Percentiles rank a stretch among this genome's conserved stretches.
Conservation (phyloP, 805 yeast species). For the Candida nonsorbophila region DNA sequence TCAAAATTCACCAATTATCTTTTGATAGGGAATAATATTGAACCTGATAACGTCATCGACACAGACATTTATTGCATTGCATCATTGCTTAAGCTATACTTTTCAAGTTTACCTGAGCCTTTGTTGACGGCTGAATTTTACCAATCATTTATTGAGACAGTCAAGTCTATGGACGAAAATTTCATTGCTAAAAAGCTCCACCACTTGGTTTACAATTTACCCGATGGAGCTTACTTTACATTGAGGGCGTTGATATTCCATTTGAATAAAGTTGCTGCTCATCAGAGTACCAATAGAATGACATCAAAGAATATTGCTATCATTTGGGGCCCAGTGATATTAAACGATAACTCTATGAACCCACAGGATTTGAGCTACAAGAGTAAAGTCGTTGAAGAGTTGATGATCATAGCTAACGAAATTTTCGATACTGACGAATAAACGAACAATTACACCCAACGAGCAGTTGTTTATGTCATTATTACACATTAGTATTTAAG, state of each 20-base stretch:
- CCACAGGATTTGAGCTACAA: constrained; percentile 72
- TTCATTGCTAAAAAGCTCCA: constrained; percentile 72
- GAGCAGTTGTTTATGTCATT: no score
- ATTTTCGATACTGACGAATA: constrained; percentile 47
- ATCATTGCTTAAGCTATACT: constrained; percentile 76
- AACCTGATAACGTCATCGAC: constrained; percentile 49
- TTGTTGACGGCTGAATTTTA: constrained; percentile 63
- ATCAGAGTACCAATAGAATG: constrained; percentile 72
- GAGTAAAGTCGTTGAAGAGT: constrained; percentile 75
- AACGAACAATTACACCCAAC: neutral
- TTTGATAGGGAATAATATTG: constrained; percentile 36
- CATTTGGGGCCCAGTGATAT: constrained; percentile 91
- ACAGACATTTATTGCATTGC: constrained; percentile 88
- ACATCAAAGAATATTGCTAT: constrained; percentile 73
- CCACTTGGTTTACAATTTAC: constrained; percentile 80
- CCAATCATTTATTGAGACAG: constrained; percentile 61
- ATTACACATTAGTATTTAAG: neutral
- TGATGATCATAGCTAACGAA: constrained; percentile 77
- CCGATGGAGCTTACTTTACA: constrained; percentile 94
- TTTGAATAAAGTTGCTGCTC: constrained; percentile 63
- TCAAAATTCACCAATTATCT: constrained; percentile 63
- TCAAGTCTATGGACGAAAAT: constrained; percentile 42
- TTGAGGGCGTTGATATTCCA: constrained; percentile 82
- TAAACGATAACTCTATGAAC: constrained; percentile 60
- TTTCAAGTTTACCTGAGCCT: constrained; percentile 83